These are phyloP conservation scores for Periconia macrospinosa DNA, from an alignment of 2,329 filamentous ascomycete genomes.

Conservation along the genomic window DNA sequence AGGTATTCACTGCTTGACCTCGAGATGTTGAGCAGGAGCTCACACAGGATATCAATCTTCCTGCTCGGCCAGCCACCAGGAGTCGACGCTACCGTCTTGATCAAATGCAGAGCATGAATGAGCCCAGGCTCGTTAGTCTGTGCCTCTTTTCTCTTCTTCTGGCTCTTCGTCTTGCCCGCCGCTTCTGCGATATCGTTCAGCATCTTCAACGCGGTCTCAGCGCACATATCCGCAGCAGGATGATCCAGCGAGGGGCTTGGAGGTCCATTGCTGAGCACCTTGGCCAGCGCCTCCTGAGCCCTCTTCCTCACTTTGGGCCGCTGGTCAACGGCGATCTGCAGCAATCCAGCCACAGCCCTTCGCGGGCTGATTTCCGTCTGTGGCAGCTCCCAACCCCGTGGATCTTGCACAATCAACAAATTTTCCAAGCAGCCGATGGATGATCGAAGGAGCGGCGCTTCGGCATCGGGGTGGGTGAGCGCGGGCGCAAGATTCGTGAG, in stretches of 20 bases:
- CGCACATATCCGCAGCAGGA: slow-evolving; percentile 94
- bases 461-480: slow-evolving; percentile 76
- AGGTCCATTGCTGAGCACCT: slow-evolving; percentile 80
- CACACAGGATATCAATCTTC: slow-evolving; percentile 90
- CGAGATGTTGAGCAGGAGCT: slow-evolving; percentile 84
- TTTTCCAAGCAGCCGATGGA: slow-evolving; percentile 93
- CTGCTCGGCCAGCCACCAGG: slow-evolving; percentile 95
- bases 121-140: slow-evolving; percentile 75
- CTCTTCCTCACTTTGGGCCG: slow-evolving; percentile 93
- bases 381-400: slow-evolving; percentile 82
- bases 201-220: slow-evolving; percentile 82
- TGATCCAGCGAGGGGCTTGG: slow-evolving; percentile 92
- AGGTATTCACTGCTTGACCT: slow-evolving; percentile 91
- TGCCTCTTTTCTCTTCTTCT: slow-evolving; percentile 54
- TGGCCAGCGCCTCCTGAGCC: slow-evolving; percentile 84
- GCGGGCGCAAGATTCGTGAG: slow-evolving; percentile 83
- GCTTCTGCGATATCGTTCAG: slow-evolving; percentile 74
- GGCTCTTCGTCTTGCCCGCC: slow-evolving; percentile 70
- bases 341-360: slow-evolving; percentile 80
- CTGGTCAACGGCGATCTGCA: slow-evolving; percentile 82
- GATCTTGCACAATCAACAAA: slow-evolving; percentile 87
- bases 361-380: slow-evolving; percentile 82
- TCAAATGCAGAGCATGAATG: slow-evolving; percentile 88
- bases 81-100: slow-evolving; percentile 84
- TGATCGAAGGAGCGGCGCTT: slow-evolving; percentile 81